phyloP scores from a whole-genome alignment of 352 stramenopile genomes.

The Phytophthora meadii region DNA sequence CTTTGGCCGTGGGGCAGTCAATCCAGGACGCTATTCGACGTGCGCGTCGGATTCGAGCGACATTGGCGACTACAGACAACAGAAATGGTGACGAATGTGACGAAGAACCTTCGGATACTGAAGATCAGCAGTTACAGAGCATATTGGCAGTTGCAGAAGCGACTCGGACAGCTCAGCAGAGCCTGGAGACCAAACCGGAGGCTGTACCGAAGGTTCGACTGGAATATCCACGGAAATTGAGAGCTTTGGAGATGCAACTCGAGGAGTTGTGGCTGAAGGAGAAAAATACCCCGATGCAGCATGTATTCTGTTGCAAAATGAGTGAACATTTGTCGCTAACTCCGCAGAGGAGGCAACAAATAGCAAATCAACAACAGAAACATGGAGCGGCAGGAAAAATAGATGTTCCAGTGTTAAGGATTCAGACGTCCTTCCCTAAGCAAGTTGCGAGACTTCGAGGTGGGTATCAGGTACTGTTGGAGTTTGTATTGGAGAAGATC shows the following conservation, averaged over 20 bases:
- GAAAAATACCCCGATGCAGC: constrained; percentile 43
- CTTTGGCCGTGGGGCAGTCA: constrained; percentile 40
- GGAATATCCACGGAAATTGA: constrained; percentile 60
- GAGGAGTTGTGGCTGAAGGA: constrained; percentile 41
- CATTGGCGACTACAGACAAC: constrained; percentile 5
- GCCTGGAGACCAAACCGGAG: constrained; percentile 3
- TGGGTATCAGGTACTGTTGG: constrained; percentile 40
- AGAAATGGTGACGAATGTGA: not conserved
- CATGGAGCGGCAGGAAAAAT: constrained; percentile 10
- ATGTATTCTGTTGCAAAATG: constrained; percentile 60
- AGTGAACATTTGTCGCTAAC: constrained; percentile 53
- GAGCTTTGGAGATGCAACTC: constrained; percentile 48
- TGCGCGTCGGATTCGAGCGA: constrained; percentile 40
- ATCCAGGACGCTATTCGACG: constrained; percentile 59
- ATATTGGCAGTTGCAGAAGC: constrained; percentile 49
- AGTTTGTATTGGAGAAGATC: constrained; percentile 46
- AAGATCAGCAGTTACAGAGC: constrained; percentile 12
- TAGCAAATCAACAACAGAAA: constrained; percentile 17
- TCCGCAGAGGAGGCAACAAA: constrained; percentile 14
- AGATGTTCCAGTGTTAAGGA: constrained; percentile 12
- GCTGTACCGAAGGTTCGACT: constrained; percentile 21
- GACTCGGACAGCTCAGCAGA: constrained; percentile 13
- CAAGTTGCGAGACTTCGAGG: constrained; percentile 41
- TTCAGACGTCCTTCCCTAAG: constrained; percentile 46
- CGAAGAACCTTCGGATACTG: constrained; percentile 1